These are phyloP conservation scores for Epichloe coenophiala DNA, from an alignment of 2,329 filamentous ascomycete genomes.

Conservation along the genomic window DNA sequence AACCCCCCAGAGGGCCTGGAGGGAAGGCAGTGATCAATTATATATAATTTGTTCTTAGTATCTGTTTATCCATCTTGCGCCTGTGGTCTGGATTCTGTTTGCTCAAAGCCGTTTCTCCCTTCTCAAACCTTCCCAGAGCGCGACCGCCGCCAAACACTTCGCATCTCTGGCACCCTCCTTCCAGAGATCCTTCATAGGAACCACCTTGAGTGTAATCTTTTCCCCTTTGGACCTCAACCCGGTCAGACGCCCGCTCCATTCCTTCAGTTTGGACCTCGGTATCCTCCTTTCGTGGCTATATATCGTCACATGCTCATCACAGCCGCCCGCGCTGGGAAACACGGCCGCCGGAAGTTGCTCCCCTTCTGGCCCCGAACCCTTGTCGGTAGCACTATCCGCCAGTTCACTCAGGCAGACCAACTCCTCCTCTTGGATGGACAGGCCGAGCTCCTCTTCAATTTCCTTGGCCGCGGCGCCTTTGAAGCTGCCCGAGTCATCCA, in stretches of 20 bases:
- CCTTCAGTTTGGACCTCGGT: conserved; percentile 31
- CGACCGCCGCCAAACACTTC: conserved; percentile 45
- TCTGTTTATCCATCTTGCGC: too few relatives aligned
- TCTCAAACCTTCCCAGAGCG: conserved; percentile 43
- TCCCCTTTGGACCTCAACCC: conserved; percentile 45
- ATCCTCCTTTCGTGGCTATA: conserved; percentile 43
- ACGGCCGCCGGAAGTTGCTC: conserved; percentile 30
- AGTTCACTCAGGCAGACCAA: conserved; percentile 40
- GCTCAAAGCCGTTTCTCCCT: conserved; percentile 28
- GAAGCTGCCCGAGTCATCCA: conserved; percentile 40
- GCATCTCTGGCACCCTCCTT: conserved; percentile 41
- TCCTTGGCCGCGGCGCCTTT: conserved; percentile 44
- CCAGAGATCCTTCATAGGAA: conserved; percentile 44
- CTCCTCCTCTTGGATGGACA: conserved; percentile 33
- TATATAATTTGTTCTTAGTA: too few relatives aligned
- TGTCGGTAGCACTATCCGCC: conserved; percentile 19
- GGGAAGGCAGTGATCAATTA: too few relatives aligned
- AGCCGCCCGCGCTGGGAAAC: conserved; percentile 45
- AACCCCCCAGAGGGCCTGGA: too few relatives aligned
- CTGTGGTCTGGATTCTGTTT: too few relatives aligned
- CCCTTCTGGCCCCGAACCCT: conserved; percentile 15
- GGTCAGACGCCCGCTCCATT: conserved; percentile 44
- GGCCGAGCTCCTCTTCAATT: conserved; percentile 45
- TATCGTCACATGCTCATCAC: conserved; percentile 46
- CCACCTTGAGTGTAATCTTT: conserved; percentile 47